Evolutionary conservation across 2,329 filamentous ascomycete genomes (phyloP).

Genomic region (Fusarium tanahbumbuense): DNA sequence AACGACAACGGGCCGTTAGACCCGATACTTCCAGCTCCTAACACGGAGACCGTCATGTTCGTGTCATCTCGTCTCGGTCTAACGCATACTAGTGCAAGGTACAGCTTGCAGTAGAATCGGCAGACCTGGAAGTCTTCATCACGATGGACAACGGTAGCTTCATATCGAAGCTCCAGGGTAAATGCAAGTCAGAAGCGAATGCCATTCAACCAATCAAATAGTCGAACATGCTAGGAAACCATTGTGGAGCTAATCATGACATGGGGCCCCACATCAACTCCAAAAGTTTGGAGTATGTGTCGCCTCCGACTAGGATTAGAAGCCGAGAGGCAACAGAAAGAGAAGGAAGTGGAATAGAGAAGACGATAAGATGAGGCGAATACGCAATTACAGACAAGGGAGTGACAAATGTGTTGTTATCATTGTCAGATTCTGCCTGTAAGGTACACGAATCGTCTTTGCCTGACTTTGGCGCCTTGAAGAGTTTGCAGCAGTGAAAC

Average conservation of each 20-base stretch:
- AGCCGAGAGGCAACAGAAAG: constrained; percentile 13
- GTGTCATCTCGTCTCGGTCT: not conserved
- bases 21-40: not conserved
- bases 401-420: not conserved
- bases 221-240: not conserved
- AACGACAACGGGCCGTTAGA: not conserved
- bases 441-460: constrained; percentile 18
- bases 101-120: constrained; percentile 5
- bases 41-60: not conserved
- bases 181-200: not conserved
- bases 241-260: constrained; percentile 23
- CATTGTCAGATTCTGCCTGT: constrained; percentile 6
- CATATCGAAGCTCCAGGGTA: constrained; percentile 15
- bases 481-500: constrained; percentile 28
- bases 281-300: constrained; percentile 19
- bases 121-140: constrained; percentile 13
- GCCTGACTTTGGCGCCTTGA: constrained; percentile 4
- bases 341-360: constrained; percentile 21
- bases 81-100: constrained; percentile 2
- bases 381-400: not conserved
- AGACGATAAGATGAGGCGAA: constrained; percentile 9
- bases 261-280: constrained; percentile 23
- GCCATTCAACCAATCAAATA: not conserved
- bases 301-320: constrained; percentile 2
- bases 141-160: constrained; percentile 1